Percentiles rank a stretch among this genome's conserved stretches.
phyloP scores from a whole-genome alignment of 768 basidiomycete genomes.

The Pulveroboletus sp. region DNA sequence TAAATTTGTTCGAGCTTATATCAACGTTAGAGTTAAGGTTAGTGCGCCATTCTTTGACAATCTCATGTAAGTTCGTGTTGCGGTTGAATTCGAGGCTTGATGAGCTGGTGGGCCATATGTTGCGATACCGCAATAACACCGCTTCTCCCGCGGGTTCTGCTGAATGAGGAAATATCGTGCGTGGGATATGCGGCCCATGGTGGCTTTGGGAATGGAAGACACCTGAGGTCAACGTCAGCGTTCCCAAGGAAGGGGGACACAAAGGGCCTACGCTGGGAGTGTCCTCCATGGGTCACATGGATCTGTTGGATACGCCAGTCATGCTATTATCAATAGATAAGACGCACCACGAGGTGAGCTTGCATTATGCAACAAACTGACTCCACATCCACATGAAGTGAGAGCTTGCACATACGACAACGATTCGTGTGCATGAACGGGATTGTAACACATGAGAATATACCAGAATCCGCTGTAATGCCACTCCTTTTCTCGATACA shows the following conservation, averaged over 20 bases:
- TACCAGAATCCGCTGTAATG: not conserved
- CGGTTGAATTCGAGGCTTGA: not conserved
- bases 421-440: not conserved
- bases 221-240: not conserved
- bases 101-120: not conserved
- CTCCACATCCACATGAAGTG: not conserved
- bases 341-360: not conserved
- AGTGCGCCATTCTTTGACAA: not conserved
- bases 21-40: not conserved
- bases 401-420: not conserved
- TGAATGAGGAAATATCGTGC: not conserved
- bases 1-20: not conserved
- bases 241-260: constrained; percentile 1
- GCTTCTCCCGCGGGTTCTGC: constrained; percentile 7
- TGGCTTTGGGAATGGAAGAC: not conserved
- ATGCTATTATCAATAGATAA: not conserved
- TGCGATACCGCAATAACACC: constrained; percentile 6
- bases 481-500: constrained; percentile 3
- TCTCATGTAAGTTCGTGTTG: not conserved
- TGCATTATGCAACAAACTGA: not conserved
- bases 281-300: not conserved
- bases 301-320: not conserved
- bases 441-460: not conserved
- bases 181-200: not conserved
- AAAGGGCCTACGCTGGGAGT: not conserved